Conservation (phyloP, 495 filamentous ascomycete species). For the Pseudomonodictys pantanalensis region DNA sequence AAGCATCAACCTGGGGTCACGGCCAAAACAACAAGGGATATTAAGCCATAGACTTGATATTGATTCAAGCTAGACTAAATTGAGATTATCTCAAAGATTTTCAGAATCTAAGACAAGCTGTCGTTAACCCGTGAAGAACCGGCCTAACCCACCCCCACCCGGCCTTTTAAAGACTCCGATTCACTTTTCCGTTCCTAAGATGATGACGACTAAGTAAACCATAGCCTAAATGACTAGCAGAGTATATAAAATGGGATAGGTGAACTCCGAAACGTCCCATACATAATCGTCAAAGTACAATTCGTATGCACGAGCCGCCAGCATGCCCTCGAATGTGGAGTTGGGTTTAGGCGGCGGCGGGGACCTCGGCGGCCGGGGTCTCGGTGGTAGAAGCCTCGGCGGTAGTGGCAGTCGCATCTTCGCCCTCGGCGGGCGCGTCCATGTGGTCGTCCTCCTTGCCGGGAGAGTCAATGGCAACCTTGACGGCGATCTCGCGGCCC, state of each 20-base stretch:
- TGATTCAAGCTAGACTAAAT: slow-evolving; percentile 29
- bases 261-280: slow-evolving; percentile 14
- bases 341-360: slow-evolving; percentile 27
- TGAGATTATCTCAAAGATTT: slow-evolving; percentile 23
- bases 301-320: slow-evolving; percentile 24
- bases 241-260: slow-evolving; percentile 19
- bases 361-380: slow-evolving; percentile 19
- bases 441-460: slow-evolving; percentile 91
- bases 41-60: slow-evolving; percentile 12
- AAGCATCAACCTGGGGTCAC: too few species aligned
- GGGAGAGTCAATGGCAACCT: slow-evolving; percentile 98
- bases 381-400: slow-evolving; percentile 34
- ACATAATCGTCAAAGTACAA: slow-evolving; percentile 17
- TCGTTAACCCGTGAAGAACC: slow-evolving; percentile 3
- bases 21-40: too few species aligned
- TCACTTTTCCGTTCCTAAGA: slow-evolving; percentile 29
- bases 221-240: slow-evolving; percentile 27
- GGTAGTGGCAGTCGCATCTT: slow-evolving; percentile 23
- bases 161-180: slow-evolving; percentile 25
- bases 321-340: slow-evolving; percentile 20
- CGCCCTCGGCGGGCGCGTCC: slow-evolving; percentile 33
- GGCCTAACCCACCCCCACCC: slow-evolving; percentile 27
- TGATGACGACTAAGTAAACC: slow-evolving; percentile 27
- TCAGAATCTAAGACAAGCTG: slow-evolving; percentile 18
- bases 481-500: slow-evolving; percentile 98